Evolutionary conservation across 495 filamentous ascomycete genomes (phyloP), one percentile per base, ranked within the genome.

Genomic region (Hypoxylon perforatum): DNA sequence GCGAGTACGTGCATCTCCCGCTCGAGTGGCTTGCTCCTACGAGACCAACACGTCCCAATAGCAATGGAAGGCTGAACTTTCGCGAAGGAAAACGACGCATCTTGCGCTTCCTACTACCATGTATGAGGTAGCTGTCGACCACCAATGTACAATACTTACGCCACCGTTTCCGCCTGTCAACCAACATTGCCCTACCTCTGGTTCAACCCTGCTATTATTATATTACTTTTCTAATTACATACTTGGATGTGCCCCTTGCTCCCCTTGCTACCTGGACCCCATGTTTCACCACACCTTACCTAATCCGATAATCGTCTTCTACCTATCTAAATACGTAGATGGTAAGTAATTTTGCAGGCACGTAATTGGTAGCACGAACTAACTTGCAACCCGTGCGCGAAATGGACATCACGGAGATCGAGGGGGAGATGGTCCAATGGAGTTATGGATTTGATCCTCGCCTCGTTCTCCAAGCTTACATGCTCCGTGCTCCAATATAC

Each of bases 1-100:
- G 66, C 66, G 66, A 69, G 66, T 69, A 64, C 66, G 50, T 69
- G 66, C 66, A 56, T 64, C 60, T 60, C 60, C 55, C 45, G 51
- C 25, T 61, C 36, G 42, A 35, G 15, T 46, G 17, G 41, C 15
- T 36, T 30, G 11, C 3, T 25, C 11, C 8, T 10, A 10, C 30
- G 30, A 33, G 7, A 3, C 25, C 3, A 28, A 28, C 3, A 28
- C 8, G 30, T 33, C 11, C 30, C 30, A 3, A 59, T 56, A 51
- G 36, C 21, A 56, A 61, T 57, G 42, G 42, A 45, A 39, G 17
- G 44, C 51, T 51, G 45, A 51, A 44, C n/a, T n/a, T n/a, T n/a
- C n/a, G n/a, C n/a, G n/a, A n/a, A 11, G 45, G 5, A 10, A 28
- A 22, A 22, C 17, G 25, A 54, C 28, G 54, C 23, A 51, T 28